Conservation (phyloP, 1,139 yeast genomes). For the Sugiyamaella novakii region DNA sequence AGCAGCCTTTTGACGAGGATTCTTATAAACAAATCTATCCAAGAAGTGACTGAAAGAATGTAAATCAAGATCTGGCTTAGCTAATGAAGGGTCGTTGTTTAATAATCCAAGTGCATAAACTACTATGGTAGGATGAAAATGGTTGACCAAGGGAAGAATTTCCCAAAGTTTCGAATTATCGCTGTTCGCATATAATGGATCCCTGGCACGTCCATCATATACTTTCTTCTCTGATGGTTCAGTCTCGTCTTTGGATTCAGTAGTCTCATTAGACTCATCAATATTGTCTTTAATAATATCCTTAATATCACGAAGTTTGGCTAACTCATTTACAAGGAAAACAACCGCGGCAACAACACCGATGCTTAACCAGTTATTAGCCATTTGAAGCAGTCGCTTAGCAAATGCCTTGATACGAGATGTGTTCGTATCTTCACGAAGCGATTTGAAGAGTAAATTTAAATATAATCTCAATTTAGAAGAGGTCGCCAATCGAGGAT, state of each 20-base stretch:
- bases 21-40: conserved; percentile 93
- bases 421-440: conserved; percentile 66
- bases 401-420: conserved; percentile 85
- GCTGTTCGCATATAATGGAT: conserved; percentile 91
- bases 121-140: conserved; percentile 90
- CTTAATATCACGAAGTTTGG: conserved; percentile 48
- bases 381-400: conserved; percentile 83
- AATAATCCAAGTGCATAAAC: conserved; percentile 65
- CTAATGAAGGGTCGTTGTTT: conserved; percentile 50
- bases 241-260: conserved; percentile 24
- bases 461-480: conserved; percentile 82
- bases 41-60: conserved; percentile 87
- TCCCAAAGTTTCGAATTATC: conserved; percentile 86
- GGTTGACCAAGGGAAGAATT: conserved; percentile 66
- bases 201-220: conserved; percentile 91
- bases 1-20: conserved; percentile 77
- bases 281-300: conserved; percentile 14
- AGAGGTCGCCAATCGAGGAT: conserved; percentile 76
- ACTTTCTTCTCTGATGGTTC: conserved; percentile 40
- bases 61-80: conserved; percentile 85
- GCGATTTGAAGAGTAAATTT: conserved; percentile 79
- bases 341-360: conserved; percentile 94
- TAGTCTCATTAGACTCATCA: conserved; percentile 10
- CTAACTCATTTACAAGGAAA: conserved; percentile 70
- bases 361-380: conserved; percentile 81